phyloP scores from a whole-genome alignment of 2,329 filamentous ascomycete species.

The Grosmannia clavigera region DNA sequence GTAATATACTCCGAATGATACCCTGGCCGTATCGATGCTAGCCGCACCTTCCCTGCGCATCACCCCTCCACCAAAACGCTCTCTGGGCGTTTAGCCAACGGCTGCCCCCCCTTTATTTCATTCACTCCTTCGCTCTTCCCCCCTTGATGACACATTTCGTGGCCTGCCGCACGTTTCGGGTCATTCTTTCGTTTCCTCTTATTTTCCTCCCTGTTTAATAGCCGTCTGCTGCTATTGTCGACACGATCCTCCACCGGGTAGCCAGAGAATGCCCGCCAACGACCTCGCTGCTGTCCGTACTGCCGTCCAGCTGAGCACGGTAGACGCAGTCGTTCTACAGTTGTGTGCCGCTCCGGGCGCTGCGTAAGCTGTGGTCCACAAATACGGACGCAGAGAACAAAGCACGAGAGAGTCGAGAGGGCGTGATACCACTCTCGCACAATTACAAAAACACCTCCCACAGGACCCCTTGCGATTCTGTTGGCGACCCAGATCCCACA shows the following conservation, averaged over 20 bases:
- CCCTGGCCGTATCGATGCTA: not conserved
- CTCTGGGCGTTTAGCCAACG: not conserved
- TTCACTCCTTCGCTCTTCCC: not conserved
- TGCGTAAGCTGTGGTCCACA: not conserved
- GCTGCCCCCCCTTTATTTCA: not conserved
- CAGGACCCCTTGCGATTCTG: not conserved
- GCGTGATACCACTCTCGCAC: not conserved
- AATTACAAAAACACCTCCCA: not conserved
- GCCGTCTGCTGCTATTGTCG: not conserved
- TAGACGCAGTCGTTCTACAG: not conserved
- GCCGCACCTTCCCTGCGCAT: not conserved
- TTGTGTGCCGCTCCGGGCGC: not conserved
- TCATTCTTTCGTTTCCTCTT: not conserved
- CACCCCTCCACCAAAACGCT: not conserved
- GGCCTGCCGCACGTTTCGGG: slow-evolving; percentile 1
- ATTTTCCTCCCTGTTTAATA: not conserved
- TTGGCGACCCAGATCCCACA: not conserved
- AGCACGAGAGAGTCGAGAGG: not conserved
- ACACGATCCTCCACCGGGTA: not conserved
- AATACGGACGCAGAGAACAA: not conserved
- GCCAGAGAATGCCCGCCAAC: not conserved
- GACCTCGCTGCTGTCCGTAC: not conserved
- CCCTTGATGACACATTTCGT: slow-evolving; percentile 1
- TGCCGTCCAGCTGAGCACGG: not conserved
- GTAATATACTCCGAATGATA: not conserved